Evolutionary conservation across 345 rosid genomes (phyloP), one percentile per base, ranked within the genome.

Genomic region (Pugionium dolabratum): DNA sequence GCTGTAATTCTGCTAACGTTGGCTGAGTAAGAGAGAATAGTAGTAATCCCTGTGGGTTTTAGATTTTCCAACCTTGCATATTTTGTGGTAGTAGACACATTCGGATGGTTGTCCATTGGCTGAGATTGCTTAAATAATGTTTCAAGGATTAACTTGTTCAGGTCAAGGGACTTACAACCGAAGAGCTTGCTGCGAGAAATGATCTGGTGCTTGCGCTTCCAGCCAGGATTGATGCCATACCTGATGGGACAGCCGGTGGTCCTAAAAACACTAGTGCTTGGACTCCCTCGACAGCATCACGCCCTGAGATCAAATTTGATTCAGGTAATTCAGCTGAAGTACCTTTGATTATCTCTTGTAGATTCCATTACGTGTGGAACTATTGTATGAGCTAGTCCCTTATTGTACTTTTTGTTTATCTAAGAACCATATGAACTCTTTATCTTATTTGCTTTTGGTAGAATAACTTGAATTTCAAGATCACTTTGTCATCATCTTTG

Each of bases 181-280:
- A 90, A 78, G 99, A 94, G 76, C 68, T 91, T 74, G 75, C 87
- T 73, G 93, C 91, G 9, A 91, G 96, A 46, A 85, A 85, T 76
- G 99, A 91, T 77, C 80, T 91, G 68, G 97, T 86, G 50, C 93
- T 88, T 76, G 97, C 95, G 33, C 83, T 95, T 78, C 96, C 93
- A 1, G 84, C 85, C 51, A 91, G 95, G 84, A 95, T 95, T 75
- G 85, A 91, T 79, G 85, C 84, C 54, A 95, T 95, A 70, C 90
- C 97, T 33, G 99, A 95, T 77, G 97, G 96, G 61, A 78, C 88
- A 76, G 85, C 94, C 1, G 76, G 96, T 84, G 84, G 87, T 56
- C 83, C 90, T 47, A 91, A 91, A 79, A 85, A 66, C 67, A 59
- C 78, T 71, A 84, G 89, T 66, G 94, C 86, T 40, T 91, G 97